Percentiles rank a stretch among this genome's conserved stretches.
phyloP scores from a whole-genome alignment of 495 filamentous ascomycete genomes.

The Choiromyces venosus region DNA sequence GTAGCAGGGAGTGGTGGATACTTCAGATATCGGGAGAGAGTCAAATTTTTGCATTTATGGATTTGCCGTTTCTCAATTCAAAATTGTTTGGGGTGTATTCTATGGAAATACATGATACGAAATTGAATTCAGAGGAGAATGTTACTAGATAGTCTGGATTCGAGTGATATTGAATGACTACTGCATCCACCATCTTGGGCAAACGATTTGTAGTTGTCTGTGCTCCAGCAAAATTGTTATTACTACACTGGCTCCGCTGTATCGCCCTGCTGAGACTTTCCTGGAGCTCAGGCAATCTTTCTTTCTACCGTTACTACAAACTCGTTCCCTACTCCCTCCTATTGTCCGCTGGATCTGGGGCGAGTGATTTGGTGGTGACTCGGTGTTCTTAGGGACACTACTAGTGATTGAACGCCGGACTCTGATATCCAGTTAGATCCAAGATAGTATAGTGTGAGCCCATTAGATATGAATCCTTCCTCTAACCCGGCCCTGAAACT shows the following conservation, averaged over 20 bases:
- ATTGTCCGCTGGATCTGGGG: no score
- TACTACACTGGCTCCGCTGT: neutral
- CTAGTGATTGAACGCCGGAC: no score
- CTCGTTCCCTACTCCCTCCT: neutral
- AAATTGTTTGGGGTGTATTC: neutral
- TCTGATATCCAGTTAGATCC: no score
- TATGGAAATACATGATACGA: neutral
- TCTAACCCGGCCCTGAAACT: neutral
- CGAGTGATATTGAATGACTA: neutral
- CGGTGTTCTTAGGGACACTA: no score
- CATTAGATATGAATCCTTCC: no score
- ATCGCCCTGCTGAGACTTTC: no score
- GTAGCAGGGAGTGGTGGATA: neutral
- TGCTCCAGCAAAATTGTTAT: no score
- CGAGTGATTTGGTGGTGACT: neutral
- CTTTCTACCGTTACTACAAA: neutral
- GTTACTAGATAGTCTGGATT: no score
- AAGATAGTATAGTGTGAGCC: no score
- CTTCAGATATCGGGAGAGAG: neutral
- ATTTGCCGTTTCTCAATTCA: neutral
- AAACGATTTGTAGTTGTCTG: no score
- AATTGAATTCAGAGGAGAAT: neutral
- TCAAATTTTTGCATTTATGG: neutral
- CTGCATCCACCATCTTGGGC: no score
- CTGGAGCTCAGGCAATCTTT: neutral